These are phyloP conservation scores for Aspergillus bertholletiae DNA, from an alignment of 495 filamentous ascomycete genomes.

Conservation along the genomic window DNA sequence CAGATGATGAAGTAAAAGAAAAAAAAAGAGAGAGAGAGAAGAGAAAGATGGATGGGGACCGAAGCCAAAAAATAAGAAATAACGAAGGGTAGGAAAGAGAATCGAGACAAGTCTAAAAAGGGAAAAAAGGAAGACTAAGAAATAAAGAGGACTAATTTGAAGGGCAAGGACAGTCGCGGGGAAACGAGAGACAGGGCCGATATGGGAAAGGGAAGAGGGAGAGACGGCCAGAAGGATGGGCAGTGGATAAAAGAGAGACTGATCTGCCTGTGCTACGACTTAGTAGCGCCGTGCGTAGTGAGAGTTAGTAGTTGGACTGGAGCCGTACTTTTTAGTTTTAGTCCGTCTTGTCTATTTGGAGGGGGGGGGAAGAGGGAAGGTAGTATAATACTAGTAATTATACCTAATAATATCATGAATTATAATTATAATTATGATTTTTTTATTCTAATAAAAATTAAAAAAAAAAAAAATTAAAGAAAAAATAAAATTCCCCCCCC, in stretches of 20 bases:
- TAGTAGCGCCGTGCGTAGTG: slow-evolving; percentile 29
- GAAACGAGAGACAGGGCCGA: slow-evolving; percentile 38
- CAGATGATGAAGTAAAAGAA: slow-evolving; percentile 24
- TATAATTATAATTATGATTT: slow-evolving; percentile 4
- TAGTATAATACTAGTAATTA: slow-evolving; percentile 8
- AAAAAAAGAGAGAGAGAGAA: slow-evolving; percentile 19
- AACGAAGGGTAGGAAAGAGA: slow-evolving; percentile 17
- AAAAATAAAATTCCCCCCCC: not conserved
- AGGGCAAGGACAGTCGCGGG: slow-evolving; percentile 23
- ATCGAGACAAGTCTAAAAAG: slow-evolving; percentile 26
- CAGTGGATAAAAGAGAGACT: slow-evolving; percentile 42
- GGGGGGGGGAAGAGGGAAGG: not conserved
- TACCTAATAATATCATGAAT: not conserved
- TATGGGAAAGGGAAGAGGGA: slow-evolving; percentile 23
- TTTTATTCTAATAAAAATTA: not conserved
- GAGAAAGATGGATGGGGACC: slow-evolving; percentile 24
- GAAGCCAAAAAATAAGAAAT: slow-evolving; percentile 17
- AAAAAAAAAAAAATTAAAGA: not conserved
- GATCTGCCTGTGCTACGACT: slow-evolving; percentile 42
- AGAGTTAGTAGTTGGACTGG: slow-evolving; percentile 29
- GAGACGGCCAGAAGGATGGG: slow-evolving; percentile 25
- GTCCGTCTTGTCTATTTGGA: slow-evolving; percentile 13
- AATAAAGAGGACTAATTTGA: slow-evolving; percentile 21
- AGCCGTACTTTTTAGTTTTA: slow-evolving; percentile 26
- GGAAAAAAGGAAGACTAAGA: slow-evolving; percentile 26